Evolutionary conservation across 495 filamentous ascomycete genomes (phyloP).

Genomic region (Hypoxylon rickii): DNA sequence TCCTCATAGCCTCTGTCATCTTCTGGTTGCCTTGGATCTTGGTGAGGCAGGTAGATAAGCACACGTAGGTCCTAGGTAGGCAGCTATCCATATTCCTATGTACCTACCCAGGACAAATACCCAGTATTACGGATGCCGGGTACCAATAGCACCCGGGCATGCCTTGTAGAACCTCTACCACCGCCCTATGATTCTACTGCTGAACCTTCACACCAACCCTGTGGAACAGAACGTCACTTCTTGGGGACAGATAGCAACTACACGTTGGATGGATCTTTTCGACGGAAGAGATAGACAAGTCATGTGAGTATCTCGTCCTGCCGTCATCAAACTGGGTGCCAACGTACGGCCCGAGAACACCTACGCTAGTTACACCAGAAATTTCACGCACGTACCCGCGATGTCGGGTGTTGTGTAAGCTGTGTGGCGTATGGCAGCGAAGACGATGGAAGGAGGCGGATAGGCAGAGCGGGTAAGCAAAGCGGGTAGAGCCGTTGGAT

Average conservation of each 20-base stretch:
- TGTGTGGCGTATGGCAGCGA: not conserved
- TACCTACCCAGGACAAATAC: not conserved
- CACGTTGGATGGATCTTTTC: too few relatives aligned
- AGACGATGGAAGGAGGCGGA: not conserved
- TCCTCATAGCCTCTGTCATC: not conserved
- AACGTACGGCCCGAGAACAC: not conserved
- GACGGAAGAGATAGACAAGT: not conserved
- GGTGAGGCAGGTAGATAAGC: conserved; percentile 5
- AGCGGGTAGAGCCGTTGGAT: not conserved
- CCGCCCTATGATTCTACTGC: too few relatives aligned
- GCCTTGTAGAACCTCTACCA: too few relatives aligned
- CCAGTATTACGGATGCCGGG: not conserved
- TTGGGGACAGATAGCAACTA: too few relatives aligned
- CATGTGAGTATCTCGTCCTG: conserved; percentile 27
- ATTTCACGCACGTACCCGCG: conserved; percentile 14
- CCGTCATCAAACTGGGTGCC: too few relatives aligned
- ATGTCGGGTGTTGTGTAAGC: not conserved
- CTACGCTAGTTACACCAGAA: conserved; percentile 7
- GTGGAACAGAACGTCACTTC: too few relatives aligned
- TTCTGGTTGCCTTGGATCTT: not conserved
- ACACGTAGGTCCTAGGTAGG: not conserved
- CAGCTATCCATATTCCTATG: not conserved
- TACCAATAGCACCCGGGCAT: too few relatives aligned
- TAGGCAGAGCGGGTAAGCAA: not conserved
- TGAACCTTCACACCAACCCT: too few relatives aligned